Base-by-base conservation (phyloP, 108 stramenopile genomes). In the Fistulifera solaris region DNA sequence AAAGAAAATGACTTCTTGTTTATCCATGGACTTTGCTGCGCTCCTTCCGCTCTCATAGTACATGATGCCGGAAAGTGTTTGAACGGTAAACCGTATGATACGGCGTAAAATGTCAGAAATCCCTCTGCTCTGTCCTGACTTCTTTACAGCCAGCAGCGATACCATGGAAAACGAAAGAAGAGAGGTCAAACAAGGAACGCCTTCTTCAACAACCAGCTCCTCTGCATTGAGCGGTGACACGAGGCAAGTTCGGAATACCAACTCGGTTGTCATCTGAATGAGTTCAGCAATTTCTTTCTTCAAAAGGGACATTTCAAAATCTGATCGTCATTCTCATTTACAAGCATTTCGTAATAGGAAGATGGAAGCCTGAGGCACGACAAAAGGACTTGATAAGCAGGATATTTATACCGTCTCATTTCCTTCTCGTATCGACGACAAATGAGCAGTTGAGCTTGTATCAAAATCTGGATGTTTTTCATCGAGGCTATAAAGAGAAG, bases 191-290 rank as follows among this genome's bases (percentile, higher is more conserved):
- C 72, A 51, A 11, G 43, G 45, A 13, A 90, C 62, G 12, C 77
- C 80, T 0, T 59, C 42, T 51, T 77, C 66, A 7, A 42, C 16
- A n/a, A 91, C 76, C 24, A 91, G 70, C 64, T 86, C 89, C 59
- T 91, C 81, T 14, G 84, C 78, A 62, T 91, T 91, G 27, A 76
- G 49, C 2, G 84, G 84, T 8, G 82, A 82, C 0, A 81, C 80
- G 10, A 76, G 56, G 53, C 81, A 83, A 1, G 84, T 84, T 11
- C 73, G 58, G 52, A 76, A 86, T 17, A 84, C 46, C 13, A 88
- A 59, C 23, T 71, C 71, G 42, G 55, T 54, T 19, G 62, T 64
- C 19, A 68, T 66, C 40, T 53, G 19, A 15, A 79, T 66, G 35
- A 84, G 70, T 22, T 66, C 59, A 24, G 76, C 75, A 52, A 73